These are phyloP conservation scores for Globisporangium rhizosaccharum DNA, from an alignment of 352 stramenopile genomes.

Conservation along the genomic window DNA sequence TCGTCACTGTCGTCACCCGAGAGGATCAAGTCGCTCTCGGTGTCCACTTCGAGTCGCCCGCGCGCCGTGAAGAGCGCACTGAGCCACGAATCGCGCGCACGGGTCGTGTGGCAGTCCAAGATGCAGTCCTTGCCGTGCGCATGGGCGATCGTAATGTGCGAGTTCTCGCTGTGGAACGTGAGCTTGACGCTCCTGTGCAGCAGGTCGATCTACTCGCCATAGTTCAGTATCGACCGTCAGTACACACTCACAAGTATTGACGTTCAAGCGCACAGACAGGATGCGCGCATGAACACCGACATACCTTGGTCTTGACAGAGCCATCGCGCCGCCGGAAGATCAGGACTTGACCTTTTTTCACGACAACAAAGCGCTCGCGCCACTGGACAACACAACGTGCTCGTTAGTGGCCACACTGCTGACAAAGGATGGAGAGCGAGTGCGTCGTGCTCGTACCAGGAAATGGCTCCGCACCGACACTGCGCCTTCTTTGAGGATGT, in stretches of 20 bases:
- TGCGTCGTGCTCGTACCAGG: conserved; percentile 26
- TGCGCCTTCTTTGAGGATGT: conserved; percentile 50
- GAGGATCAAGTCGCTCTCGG: conserved; percentile 35
- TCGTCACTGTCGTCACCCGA: conserved; percentile 38
- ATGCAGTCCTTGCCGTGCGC: conserved; percentile 29
- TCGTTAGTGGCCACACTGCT: neutral
- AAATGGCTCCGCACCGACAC: conserved; percentile 60
- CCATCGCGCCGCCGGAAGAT: conserved; percentile 40
- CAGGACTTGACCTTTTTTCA: conserved; percentile 40
- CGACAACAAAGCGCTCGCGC: conserved; percentile 57
- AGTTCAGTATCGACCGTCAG: too few relatives aligned
- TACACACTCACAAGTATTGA: neutral
- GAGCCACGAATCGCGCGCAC: conserved; percentile 57
- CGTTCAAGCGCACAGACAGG: too few relatives aligned
- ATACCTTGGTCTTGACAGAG: conserved; percentile 57
- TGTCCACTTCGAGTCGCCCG: conserved; percentile 28
- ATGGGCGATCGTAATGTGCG: conserved; percentile 45
- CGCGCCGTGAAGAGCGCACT: conserved; percentile 48
- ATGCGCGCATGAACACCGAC: too few relatives aligned
- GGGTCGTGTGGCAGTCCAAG: conserved; percentile 43
- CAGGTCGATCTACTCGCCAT: conserved; percentile 43
- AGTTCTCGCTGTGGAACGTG: conserved; percentile 56
- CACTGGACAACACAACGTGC: conserved; percentile 25
- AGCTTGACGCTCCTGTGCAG: conserved; percentile 44
- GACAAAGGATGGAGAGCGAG: too few relatives aligned